Base-by-base conservation (phyloP, 2,329 filamentous ascomycete genomes). In the Acarospora socialis region DNA sequence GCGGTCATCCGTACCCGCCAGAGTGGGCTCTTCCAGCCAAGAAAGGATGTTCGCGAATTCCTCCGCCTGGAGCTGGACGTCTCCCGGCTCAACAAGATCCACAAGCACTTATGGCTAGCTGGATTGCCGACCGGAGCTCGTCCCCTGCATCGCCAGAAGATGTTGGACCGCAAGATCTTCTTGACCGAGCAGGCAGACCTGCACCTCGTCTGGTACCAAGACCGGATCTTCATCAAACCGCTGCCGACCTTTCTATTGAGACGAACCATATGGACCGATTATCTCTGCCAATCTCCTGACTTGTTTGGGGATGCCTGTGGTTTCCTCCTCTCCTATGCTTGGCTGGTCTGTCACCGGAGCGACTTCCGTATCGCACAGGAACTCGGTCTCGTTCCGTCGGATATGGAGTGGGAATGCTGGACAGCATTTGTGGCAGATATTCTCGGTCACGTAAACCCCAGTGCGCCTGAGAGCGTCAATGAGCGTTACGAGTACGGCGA, bases 401-500 rank as follows among this genome's bases (percentile, higher is more conserved):
- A 32, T 1, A 16, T 51, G 3, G 41, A 28, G 2, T 53, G 46
- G 46, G 10, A 39, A 4, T 2, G 30, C 1, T 57, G 55, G 54
- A 34, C 10, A 5, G 16, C 1, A 0, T 45, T 56, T n/a, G 37
- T 41, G 0, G 26, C 25, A 1, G 18, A 43, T 5, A n/a, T 47
- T 6, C 24, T 33, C 4, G 16, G 23, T 0, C 18, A 22, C 3
- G 25, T 40, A 5, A 28, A 39, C 4, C 30, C 32, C n/a, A 29
- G 19, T 20, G n/a, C n/a, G n/a, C n/a, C n/a, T n/a, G 27, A 31
- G 5, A 35, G 43, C 2, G 42, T 60, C 20, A 45, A 62, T 34
- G 36, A 25, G 21, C 57, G 58, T 2, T 65, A 59, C 37, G 31
- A 44, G 27, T 57, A 56, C 32, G 59, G 56, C 12, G 60, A 65